Base-by-base conservation (phyloP, 2,329 filamentous ascomycete genomes). In the Ambrosiella beaveri region DNA sequence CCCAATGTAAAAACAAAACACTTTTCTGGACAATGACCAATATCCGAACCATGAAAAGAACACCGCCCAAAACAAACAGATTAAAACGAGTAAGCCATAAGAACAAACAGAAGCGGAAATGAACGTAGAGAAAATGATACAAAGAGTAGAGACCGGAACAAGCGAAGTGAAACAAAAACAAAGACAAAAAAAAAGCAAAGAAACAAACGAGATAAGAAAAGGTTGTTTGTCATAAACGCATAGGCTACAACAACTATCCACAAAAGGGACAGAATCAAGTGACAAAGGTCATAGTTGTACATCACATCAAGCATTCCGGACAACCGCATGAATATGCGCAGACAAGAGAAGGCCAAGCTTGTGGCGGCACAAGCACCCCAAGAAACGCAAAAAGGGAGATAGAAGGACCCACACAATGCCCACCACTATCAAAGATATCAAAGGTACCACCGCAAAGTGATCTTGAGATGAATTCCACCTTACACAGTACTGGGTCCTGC, bases 131-230 rank as follows among this genome's bases (percentile, higher is more conserved):
- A 35, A 44, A 27, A 47, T 37, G 41, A 40, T 56, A 44, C 38
- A 51, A 35, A 36, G 19, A 51, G 47, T 51, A 56, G 44, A 37
- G 37, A 47, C 8, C 3, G 15, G 37, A 52, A 12, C 9, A 19
- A 50, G 15, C 17, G 19, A 59, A 44, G 41, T n/a, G 47, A 35
- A 36, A 51, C 19, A 51, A 35, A 51, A 51, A 19, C 47, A n/a
- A 37, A 55, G 11, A 56, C 38, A 44, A 53, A 44, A 57, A 47
- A 41, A 17, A 52, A 57, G 19, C 9, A 53, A 53, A 52, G 27
- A 17, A 51, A 57, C 15, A 49, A 50, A 51, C 7, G n/a, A 38
- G 8, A 13, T 11, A 27, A 17, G 19, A 8, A 41, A 41, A 11
- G 7, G 40, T 12, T 12, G 40, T 41, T n/a, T 41, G 27, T 27